Base-by-base conservation (phyloP, 352 stramenopile genomes). In the Peronosclerospora sorghi region DNA sequence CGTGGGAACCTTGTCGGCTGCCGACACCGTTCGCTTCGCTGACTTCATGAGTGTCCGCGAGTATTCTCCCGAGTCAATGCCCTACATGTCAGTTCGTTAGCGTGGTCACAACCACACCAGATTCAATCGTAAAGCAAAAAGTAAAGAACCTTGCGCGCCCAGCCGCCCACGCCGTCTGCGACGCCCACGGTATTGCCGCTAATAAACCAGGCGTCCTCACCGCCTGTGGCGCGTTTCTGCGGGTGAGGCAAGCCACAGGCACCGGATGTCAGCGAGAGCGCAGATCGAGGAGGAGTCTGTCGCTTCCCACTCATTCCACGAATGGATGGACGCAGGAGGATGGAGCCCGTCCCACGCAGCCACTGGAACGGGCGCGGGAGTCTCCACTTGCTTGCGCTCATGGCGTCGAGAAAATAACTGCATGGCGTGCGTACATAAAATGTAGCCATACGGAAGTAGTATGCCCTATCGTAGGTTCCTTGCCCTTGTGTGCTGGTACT, bases 131-230 rank as follows among this genome's bases (percentile, higher is more conserved):
- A 3, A 45, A 9, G 40, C 30, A 12, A 21, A n/a, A n/a, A n/a
- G n/a, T 21, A n/a, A 30, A 20, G 18, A 32, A 86, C 79, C 66
- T 90, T 90, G 46, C 74, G 73, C 15, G 72, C 78, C 83, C 83
- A 95, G 26, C 81, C 80, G 8, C 83, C 83, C 8, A 95, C 83
- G 32, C 83, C 83, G 50, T 95, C 83, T 15, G 81, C 80, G 12
- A 95, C 81, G 51, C 80, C 83, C 6, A 95, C 66, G 5, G 73
- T 82, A 39, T 82, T 76, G 19, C 60, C 64, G 35, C 64, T 67
- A 20, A 91, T 73, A 46, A 94, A 95, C 64, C 73, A 88, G 38
- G 81, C 78, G 46, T 95, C 83, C 37, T 95, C 83, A 18, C 83
- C 83, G 27, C 77, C 77, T 24, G 80, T 89, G 8, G 73, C 56